Conservation (phyloP, 441 rosid genomes). For the Francoa sonchifolia region DNA sequence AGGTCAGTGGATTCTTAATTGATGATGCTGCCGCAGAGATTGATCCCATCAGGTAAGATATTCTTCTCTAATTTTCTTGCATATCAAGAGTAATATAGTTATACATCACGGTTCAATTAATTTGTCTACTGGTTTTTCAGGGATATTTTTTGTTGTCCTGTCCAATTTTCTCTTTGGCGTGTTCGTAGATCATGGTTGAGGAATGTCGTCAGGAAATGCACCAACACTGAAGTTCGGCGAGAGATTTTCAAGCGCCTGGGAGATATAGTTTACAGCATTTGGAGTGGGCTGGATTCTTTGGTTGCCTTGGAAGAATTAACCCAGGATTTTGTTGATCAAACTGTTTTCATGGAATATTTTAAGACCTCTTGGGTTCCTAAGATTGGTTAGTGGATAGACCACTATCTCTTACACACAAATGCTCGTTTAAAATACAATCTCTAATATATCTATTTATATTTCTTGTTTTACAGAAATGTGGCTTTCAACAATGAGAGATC, state of each 20-base stretch:
- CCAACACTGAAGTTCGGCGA: conserved; percentile 51
- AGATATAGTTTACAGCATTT: conserved; percentile 44
- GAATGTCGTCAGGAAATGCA: conserved; percentile 63
- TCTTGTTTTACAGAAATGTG: conserved; percentile 59
- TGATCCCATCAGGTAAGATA: conserved; percentile 70
- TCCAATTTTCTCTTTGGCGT: conserved; percentile 81
- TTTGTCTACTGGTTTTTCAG: conserved; percentile 30
- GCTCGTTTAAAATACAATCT: too few relatives aligned
- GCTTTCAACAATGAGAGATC: conserved; percentile 62
- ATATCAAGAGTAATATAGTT: background rate
- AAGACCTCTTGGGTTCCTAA: conserved; percentile 75
- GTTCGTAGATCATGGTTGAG: conserved; percentile 90
- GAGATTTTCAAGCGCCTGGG: conserved; percentile 75
- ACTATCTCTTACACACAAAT: background rate
- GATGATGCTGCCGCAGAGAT: conserved; percentile 90
- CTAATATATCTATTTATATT: background rate
- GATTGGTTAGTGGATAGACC: conserved; percentile 41
- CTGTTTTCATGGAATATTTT: conserved; percentile 59
- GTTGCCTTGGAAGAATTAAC: conserved; percentile 45
- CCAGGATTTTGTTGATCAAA: conserved; percentile 71
- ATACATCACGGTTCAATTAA: conserved; percentile 3
- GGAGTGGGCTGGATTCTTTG: conserved; percentile 44
- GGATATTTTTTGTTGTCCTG: conserved; percentile 75
- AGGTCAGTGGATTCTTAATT: conserved; percentile 58
- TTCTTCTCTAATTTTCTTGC: conserved; percentile 12